phyloP scores from a whole-genome alignment of 768 basidiomycete species.

The Nevesoporus exiguus region DNA sequence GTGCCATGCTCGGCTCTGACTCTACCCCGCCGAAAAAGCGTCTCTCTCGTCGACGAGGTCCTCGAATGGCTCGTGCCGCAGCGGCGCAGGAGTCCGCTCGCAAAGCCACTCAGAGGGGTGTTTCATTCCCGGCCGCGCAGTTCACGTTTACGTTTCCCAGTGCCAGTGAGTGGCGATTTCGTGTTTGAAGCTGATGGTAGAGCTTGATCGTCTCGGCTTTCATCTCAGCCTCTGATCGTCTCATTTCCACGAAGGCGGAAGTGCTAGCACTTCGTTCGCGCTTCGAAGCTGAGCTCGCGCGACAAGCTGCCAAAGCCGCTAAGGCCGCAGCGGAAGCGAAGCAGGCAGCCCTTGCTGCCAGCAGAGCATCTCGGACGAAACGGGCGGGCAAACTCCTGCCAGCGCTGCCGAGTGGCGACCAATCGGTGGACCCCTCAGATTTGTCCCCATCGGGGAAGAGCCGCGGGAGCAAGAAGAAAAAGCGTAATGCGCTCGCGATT shows the following conservation, averaged over 20 bases:
- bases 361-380: conserved; percentile 36
- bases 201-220: conserved; percentile 28
- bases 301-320: conserved; percentile 58
- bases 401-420: conserved; percentile 31
- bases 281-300: conserved; percentile 71
- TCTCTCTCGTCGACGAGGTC: conserved; percentile 51
- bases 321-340: conserved; percentile 51
- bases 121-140: conserved; percentile 46
- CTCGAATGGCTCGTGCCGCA: conserved; percentile 49
- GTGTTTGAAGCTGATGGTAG: conserved; percentile 18
- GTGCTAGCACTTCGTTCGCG: conserved; percentile 59
- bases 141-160: conserved; percentile 64
- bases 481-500: conserved; percentile 85
- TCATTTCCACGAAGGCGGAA: conserved; percentile 66
- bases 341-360: conserved; percentile 41
- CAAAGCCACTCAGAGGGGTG: conserved; percentile 22
- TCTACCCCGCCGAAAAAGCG: conserved; percentile 39
- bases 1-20: conserved; percentile 35
- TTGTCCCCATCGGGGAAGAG: conserved; percentile 30
- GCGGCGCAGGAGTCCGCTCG: conserved; percentile 17
- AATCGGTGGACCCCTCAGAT: conserved; percentile 39
- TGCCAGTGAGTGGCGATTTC: conserved; percentile 60
- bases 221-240: conserved; percentile 65
- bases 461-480: conserved; percentile 78
- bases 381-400: conserved; percentile 38